These are phyloP conservation scores for Leccinum subatratum DNA, from an alignment of 1,284 basidiomycete genomes.

Conservation along the genomic window DNA sequence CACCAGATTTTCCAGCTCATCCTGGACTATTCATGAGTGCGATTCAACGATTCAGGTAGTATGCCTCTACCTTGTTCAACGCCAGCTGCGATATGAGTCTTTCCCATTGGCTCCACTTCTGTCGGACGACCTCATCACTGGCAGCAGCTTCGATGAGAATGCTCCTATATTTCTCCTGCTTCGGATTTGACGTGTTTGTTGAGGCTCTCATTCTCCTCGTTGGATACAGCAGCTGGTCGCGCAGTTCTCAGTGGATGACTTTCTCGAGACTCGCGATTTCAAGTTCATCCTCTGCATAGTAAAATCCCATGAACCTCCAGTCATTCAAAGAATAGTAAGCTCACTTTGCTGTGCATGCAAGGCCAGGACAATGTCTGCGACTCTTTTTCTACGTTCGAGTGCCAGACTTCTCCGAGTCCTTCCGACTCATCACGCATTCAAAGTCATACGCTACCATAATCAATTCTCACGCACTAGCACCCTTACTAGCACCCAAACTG, in stretches of 20 bases:
- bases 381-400: neutral
- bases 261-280: neutral
- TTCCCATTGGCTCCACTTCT: conserved; percentile 87
- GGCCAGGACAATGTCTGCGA: neutral
- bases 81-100: conserved; percentile 67
- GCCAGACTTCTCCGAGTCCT: neutral
- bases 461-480: neutral
- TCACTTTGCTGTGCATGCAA: neutral
- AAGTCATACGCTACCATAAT: neutral
- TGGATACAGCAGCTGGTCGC: neutral
- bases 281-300: neutral
- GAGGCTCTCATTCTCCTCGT: neutral
- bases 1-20: conserved; percentile 60
- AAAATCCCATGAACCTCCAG: neutral
- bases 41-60: neutral
- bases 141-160: conserved; percentile 71
- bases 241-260: neutral
- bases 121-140: conserved; percentile 71
- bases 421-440: neutral
- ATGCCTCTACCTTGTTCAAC: conserved; percentile 59
- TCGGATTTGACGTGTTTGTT: conserved; percentile 24
- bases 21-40: conserved; percentile 39
- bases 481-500: too few relatives aligned
- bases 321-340: neutral
- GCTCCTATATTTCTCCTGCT: conserved; percentile 64